phyloP scores from a whole-genome alignment of 1,284 basidiomycete genomes.

The Marasmius fiardii region DNA sequence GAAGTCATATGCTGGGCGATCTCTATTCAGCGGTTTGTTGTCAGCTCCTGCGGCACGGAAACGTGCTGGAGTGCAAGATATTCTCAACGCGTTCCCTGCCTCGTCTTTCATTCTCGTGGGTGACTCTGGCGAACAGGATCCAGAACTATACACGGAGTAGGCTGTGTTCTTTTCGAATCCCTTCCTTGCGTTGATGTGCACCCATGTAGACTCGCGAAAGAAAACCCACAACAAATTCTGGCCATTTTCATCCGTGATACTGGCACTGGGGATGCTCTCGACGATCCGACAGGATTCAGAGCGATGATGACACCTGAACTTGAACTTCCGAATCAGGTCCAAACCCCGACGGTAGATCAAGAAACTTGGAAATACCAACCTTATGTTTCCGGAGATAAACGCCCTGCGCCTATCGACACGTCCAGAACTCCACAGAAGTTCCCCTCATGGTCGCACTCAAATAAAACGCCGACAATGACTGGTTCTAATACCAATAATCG shows the following conservation, averaged over 20 bases:
- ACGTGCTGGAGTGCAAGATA: conserved; percentile 70
- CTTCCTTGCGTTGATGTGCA: background rate
- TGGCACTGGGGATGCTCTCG: conserved; percentile 37
- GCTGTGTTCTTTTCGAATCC: conserved; percentile 11
- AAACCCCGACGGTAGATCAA: background rate
- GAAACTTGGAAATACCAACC: background rate
- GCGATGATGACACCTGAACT: background rate
- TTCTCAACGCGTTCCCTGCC: conserved; percentile 74
- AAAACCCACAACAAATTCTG: conserved; percentile 63
- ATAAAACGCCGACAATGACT: conserved; percentile 4
- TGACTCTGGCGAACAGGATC: conserved; percentile 86
- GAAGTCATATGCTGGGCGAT: conserved; percentile 79
- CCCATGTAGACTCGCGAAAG: conserved; percentile 50
- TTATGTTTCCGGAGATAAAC: conserved; percentile 13
- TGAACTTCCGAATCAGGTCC: too few species aligned
- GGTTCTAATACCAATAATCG: background rate
- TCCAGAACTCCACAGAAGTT: conserved; percentile 1
- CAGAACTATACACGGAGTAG: conserved; percentile 74
- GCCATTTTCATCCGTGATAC: conserved; percentile 81
- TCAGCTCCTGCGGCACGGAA: conserved; percentile 80
- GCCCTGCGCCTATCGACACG: conserved; percentile 20
- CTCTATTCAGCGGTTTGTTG: conserved; percentile 73
- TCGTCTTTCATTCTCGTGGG: conserved; percentile 82
- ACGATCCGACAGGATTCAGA: conserved; percentile 52
- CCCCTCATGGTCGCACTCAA: background rate